Base-by-base conservation (phyloP, 495 filamentous ascomycete species). In the Podospora conica region DNA sequence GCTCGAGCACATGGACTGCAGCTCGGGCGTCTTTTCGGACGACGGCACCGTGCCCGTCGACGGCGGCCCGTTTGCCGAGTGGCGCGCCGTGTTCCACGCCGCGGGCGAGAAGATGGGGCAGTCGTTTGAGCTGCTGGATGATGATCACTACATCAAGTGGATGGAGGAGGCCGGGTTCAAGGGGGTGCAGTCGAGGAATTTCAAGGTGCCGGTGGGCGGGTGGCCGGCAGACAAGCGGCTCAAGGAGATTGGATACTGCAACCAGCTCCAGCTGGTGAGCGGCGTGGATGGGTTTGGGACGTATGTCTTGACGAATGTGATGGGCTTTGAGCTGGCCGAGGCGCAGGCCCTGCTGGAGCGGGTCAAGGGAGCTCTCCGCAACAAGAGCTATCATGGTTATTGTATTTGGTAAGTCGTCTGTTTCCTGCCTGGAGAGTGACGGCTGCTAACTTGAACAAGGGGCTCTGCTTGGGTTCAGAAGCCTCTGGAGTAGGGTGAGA, bases 91-190 rank as follows among this genome's bases (percentile, higher is more conserved):
- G 7, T 67, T 67, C 11, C 58, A 54, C 10, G 21, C 27, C 11
- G 61, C 25, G 3, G 65, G 65, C 12, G 27, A 67, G 24, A 67
- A 31, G 23, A 23, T 67, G 1, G 61, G 61, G 6, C 53, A 63
- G 27, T 55, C 55, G 6, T 67, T 67, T n/a, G 33, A 12, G n/a
- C 2, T 67, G 1, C 31, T 29, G 23, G 60, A 58, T 27, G 24
- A 55, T n/a, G 24, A 31, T 48, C 77, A 80, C 4, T 73, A 82
- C 18, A 74, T 71, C 10, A 79, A 79, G 71, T 25, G 28, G 11
- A 80, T 88, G 76, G 76, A 77, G 64, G 77, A 82, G 40, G 75
- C 82, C 0, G 87, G 87, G 2, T 89, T 87, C 60, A 75, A 79
- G 4, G 66, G 86, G 65, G 75, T 88, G 21, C 67, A 80, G 55